Evolutionary conservation across 73 alveolate genomes (phyloP).

Genomic region (Paramecium sexaurelia): DNA sequence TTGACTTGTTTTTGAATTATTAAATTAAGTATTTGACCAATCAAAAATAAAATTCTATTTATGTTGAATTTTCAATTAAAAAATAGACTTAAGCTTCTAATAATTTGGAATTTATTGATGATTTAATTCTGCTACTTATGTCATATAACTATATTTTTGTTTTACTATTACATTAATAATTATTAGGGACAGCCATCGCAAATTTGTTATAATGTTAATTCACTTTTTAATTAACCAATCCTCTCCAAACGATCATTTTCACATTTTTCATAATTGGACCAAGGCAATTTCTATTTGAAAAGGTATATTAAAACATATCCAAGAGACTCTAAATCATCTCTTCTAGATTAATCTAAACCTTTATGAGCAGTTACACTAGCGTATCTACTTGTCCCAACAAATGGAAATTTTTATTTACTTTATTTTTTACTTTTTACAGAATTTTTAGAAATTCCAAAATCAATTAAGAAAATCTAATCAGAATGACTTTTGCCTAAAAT

Average conservation of each 20-base stretch:
- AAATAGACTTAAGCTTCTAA: background rate
- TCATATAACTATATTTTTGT: background rate
- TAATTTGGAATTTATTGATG: background rate
- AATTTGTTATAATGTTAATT: background rate
- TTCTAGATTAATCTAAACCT: background rate
- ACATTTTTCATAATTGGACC: background rate
- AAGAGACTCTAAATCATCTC: background rate
- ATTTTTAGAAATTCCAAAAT: conserved; percentile 45
- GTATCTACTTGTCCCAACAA: background rate
- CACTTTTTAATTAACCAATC: background rate
- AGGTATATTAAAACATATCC: background rate
- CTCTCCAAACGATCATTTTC: background rate
- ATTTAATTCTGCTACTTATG: background rate
- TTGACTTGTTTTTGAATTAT: background rate
- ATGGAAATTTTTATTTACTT: background rate
- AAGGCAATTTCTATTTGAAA: background rate
- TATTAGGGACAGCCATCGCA: background rate
- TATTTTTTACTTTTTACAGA: background rate
- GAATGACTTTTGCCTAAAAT: background rate
- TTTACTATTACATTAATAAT: background rate
- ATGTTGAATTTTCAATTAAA: background rate
- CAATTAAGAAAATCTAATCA: background rate
- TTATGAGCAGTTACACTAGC: background rate
- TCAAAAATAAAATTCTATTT: background rate
- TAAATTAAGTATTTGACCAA: background rate